Conservation (phyloP, 345 rosid species). For the Mercurialis annua region DNA sequence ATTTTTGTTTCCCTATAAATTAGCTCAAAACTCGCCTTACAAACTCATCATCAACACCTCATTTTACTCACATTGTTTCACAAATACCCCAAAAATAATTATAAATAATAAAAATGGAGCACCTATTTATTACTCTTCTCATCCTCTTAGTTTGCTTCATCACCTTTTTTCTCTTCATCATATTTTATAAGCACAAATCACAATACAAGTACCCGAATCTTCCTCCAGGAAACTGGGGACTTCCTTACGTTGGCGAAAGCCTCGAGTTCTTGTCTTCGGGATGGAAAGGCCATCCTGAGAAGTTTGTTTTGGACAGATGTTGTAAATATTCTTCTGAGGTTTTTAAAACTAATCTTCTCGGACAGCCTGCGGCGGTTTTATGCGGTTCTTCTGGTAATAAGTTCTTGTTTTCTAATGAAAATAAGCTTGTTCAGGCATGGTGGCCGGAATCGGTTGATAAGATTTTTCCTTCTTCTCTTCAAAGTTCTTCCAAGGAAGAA, state of each 20-base stretch:
- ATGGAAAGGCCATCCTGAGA: conserved; percentile 37
- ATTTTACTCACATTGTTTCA: no score
- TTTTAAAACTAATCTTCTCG: conserved; percentile 33
- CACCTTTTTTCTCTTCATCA: background rate
- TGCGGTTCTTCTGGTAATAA: conserved; percentile 29
- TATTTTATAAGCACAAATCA: conserved; percentile 31
- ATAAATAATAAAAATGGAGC: no score
- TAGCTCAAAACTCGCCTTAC: no score
- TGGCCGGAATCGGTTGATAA: conserved; percentile 42
- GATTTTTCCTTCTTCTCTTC: conserved; percentile 32
- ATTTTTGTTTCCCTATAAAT: no score
- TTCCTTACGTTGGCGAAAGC: conserved; percentile 35
- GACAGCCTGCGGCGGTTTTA: conserved; percentile 29
- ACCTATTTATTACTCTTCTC: no score
- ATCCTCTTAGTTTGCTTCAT: no score
- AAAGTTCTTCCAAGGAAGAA: conserved; percentile 33
- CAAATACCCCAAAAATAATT: no score
- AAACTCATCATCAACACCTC: no score
- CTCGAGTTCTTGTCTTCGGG: conserved; percentile 32
- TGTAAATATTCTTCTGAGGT: conserved; percentile 22
- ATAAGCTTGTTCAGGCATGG: conserved; percentile 37
- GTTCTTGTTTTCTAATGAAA: conserved; percentile 41
- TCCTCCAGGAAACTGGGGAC: conserved; percentile 33
- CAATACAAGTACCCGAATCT: conserved; percentile 26
- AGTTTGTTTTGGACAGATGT: conserved; percentile 28